Conservation (phyloP, 306 rosid species). For the Biancaea sappan region DNA sequence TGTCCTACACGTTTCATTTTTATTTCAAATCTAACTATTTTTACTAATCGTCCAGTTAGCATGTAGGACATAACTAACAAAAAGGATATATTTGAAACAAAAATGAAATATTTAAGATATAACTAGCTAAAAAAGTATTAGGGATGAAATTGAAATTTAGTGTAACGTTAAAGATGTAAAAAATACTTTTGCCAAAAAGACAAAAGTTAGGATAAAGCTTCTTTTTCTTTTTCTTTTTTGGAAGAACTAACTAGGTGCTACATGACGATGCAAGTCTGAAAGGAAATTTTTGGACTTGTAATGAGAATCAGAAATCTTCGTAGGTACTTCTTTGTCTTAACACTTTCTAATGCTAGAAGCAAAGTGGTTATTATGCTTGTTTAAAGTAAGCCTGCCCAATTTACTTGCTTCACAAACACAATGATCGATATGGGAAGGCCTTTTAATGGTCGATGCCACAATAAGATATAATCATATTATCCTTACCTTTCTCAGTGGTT, state of each 20-base stretch:
- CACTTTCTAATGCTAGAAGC: background rate
- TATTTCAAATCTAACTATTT: too few species aligned
- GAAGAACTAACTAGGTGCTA: background rate
- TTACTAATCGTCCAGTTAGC: too few species aligned
- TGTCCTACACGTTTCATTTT: too few species aligned
- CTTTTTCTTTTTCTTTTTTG: background rate
- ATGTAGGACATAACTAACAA: too few species aligned
- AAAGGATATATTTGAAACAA: too few species aligned
- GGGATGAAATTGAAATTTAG: too few species aligned
- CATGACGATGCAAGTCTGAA: constrained; percentile 16
- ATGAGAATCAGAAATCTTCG: background rate
- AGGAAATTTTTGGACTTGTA: background rate
- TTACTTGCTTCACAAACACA: background rate
- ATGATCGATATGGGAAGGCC: background rate
- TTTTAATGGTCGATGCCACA: background rate
- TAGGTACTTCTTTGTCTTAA: background rate
- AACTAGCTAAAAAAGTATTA: too few species aligned
- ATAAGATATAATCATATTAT: constrained; percentile 21
- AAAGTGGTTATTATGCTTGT: background rate
- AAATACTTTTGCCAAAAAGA: too few species aligned
- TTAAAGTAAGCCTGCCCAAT: background rate
- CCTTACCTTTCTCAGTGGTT: constrained; percentile 39
- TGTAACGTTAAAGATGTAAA: too few species aligned
- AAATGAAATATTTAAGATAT: too few species aligned
- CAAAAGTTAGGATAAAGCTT: background rate